Evolutionary conservation across 2,329 filamentous ascomycete genomes (phyloP).

Genomic region (Aspergillus sojae): DNA sequence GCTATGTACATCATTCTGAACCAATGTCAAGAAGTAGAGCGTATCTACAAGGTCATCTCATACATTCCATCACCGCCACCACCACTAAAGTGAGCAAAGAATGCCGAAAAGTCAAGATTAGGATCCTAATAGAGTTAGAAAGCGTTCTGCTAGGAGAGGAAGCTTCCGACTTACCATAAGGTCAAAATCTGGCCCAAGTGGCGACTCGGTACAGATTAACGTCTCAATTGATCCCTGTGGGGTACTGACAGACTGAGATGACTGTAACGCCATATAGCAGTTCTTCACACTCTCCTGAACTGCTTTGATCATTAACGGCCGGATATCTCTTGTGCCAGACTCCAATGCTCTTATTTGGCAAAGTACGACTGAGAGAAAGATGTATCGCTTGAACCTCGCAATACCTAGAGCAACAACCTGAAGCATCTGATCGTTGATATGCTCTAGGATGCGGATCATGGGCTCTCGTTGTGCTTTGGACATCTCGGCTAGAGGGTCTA

Average conservation of each 20-base stretch:
- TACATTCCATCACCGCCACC: background rate
- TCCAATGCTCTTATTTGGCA: constrained; percentile 22
- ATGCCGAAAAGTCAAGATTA: background rate
- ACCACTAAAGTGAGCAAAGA: background rate
- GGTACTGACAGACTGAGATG: background rate
- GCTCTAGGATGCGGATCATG: constrained; percentile 21
- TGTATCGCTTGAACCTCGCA: constrained; percentile 22
- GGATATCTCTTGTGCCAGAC: background rate
- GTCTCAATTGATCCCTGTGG: background rate
- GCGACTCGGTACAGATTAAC: background rate
- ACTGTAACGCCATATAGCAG: background rate
- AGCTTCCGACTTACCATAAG: background rate
- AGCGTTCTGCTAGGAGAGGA: too few species aligned
- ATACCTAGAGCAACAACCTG: constrained; percentile 23
- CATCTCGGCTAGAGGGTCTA: constrained; percentile 9
- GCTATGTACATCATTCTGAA: background rate
- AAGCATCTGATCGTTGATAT: constrained; percentile 23
- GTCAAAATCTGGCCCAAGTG: background rate
- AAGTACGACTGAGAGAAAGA: constrained; percentile 17
- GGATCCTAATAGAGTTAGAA: background rate
- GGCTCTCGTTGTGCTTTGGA: constrained; percentile 2
- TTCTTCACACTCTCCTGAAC: background rate
- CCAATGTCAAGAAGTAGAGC: background rate
- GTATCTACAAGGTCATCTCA: background rate
- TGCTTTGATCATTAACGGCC: background rate